Evolutionary conservation across 345 rosid genomes (phyloP), one percentile per base, ranked within the genome.

Genomic region (Salix purpurea): DNA sequence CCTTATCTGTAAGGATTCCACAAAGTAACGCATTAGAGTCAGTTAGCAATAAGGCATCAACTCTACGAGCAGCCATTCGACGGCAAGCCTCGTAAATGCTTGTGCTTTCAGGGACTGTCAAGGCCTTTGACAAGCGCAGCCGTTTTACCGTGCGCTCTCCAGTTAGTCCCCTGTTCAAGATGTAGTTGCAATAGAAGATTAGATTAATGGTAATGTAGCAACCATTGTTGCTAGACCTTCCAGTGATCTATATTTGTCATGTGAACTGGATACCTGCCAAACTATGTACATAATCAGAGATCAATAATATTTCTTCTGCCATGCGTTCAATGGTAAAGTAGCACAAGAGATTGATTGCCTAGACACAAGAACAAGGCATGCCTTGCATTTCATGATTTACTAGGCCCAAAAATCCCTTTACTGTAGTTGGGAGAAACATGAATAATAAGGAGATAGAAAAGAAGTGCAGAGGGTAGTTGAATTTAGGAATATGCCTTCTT

Each of bases 1-100:
- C 99, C 96, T 92, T 96, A 80, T 94, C 99, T 1, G 99, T 96
- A 71, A 96, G 99, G 74, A 96, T 96, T 81, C 99, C 99, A 82
- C 99, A 94, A 69, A 96, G 97, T 78, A 96, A 85, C 30, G 94
- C 96, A 82, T 92, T 91, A 74, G 99, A 86, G 75, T 96, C 98
- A 13, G 99, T 96, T 30, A 96, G 87, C 84, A 96, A 79, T 68
- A 94, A 81, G 46, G 99, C 99, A 88, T 94, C 99, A 84, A 94
- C 90, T 80, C 92, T 83, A 32, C 98, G 96, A 75, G 99, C 88
- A 83, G 93, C 93, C 99, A 96, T 96, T 52, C 97, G 83, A 67
- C 91, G 90, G 80, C 99, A 94, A 81, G 99, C 99, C 75, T 94
- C 98, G 60, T 84, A 83, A 60, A 94, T 80, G 72, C 81, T 91